Percentiles rank a stretch among this genome's conserved stretches.
Evolutionary conservation across 106 monocot species (phyloP).

Genomic region (Dendrobium chrysotoxum): DNA sequence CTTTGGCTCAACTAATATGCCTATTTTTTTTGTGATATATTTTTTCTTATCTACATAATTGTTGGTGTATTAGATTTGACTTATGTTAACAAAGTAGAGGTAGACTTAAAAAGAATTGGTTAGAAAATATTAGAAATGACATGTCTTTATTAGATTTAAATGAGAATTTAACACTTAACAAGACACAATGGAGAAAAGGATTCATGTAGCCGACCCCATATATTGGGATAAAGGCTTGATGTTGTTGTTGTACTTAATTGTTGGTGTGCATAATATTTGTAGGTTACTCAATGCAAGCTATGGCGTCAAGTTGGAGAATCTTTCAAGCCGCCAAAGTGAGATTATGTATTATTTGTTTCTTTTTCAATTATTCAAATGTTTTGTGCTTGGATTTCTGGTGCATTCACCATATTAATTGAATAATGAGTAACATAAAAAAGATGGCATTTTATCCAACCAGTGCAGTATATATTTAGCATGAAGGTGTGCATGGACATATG

Average conservation of each 20-base stretch:
- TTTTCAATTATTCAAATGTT: neutral
- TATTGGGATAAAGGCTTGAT: too few relatives aligned
- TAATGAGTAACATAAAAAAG: neutral
- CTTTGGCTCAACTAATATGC: neutral
- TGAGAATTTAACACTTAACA: too few relatives aligned
- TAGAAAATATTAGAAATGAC: too few relatives aligned
- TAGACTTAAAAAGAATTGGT: too few relatives aligned
- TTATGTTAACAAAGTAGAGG: too few relatives aligned
- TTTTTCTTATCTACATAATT: neutral
- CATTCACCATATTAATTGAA: neutral
- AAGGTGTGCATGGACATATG: neutral
- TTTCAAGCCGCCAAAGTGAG: constrained; percentile 8
- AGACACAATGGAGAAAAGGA: too few relatives aligned
- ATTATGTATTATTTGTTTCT: neutral
- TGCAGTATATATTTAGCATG: neutral
- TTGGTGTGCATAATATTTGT: neutral
- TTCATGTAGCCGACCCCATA: too few relatives aligned
- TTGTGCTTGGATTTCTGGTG: neutral
- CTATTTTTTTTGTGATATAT: neutral
- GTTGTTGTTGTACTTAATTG: neutral
- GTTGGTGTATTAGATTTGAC: neutral
- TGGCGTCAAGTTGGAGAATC: constrained; percentile 12
- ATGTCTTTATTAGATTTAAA: too few relatives aligned
- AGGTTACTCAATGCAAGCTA: constrained; percentile 5
- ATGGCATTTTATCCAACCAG: neutral